Conservation (phyloP, 148 eudicot species). For the Oxyria digyna region DNA sequence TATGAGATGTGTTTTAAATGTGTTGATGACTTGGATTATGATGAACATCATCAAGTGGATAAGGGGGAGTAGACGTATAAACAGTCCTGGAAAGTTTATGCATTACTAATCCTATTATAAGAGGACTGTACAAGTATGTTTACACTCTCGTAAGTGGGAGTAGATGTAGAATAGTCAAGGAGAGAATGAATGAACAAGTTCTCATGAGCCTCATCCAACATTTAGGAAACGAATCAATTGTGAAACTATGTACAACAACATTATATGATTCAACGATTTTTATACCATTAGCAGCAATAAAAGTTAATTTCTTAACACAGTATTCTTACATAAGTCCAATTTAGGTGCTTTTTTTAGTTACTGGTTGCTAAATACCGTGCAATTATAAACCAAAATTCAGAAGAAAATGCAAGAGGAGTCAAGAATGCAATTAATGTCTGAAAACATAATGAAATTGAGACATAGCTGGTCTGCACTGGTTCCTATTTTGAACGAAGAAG, state of each 20-base stretch:
- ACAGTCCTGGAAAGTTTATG: background rate
- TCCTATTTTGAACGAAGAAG: too few relatives aligned
- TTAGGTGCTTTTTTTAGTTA: too few relatives aligned
- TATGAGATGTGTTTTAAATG: too few relatives aligned
- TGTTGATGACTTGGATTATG: too few relatives aligned
- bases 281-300: too few relatives aligned
- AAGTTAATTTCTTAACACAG: background rate
- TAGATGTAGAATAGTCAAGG: too few relatives aligned
- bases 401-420: background rate
- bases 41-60: too few relatives aligned
- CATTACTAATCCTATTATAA: background rate
- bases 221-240: background rate
- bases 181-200: background rate
- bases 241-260: background rate
- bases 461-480: slow-evolving; percentile 85
- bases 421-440: background rate
- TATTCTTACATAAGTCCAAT: too few relatives aligned
- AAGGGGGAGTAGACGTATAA: background rate
- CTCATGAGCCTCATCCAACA: background rate
- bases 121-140: background rate
- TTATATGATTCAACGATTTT: background rate
- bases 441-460: background rate
- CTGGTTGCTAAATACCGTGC: too few relatives aligned
- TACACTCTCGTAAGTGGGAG: too few relatives aligned
- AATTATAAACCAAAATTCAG: too few relatives aligned